Evolutionary conservation across 148 eudicot genomes (phyloP).

Genomic region (Chenopodium formosanum): DNA sequence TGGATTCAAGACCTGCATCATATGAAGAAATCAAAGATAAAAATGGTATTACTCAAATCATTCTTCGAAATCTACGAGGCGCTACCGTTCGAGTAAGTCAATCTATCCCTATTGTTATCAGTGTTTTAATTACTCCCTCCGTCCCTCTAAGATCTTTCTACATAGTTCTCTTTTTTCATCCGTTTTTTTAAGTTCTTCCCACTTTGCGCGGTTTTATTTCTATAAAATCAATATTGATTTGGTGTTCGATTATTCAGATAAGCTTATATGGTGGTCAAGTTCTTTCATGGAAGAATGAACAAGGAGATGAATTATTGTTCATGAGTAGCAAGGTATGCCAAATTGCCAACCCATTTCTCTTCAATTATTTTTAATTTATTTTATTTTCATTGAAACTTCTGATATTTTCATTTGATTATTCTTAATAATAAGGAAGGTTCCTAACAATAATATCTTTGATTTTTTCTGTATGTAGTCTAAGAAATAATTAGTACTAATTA

Average conservation of each 20-base stretch:
- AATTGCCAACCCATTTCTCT: slow-evolving; percentile 7
- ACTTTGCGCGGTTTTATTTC: not conserved
- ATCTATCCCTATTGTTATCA: not conserved
- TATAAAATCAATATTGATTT: not conserved
- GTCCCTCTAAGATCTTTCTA: not conserved
- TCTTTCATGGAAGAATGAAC: slow-evolving; percentile 83
- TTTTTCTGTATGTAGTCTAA: slow-evolving; percentile 1
- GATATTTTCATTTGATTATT: not conserved
- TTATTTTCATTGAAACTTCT: not conserved
- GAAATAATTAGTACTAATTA: not conserved
- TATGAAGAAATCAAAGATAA: slow-evolving; percentile 51
- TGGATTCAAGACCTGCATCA: slow-evolving; percentile 31
- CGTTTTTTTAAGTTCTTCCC: not conserved
- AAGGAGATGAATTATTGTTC: slow-evolving; percentile 83
- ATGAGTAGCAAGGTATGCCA: slow-evolving; percentile 72
- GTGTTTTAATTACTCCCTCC: not conserved
- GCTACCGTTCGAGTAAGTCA: slow-evolving; percentile 56
- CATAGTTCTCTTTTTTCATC: not conserved
- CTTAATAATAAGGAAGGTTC: slow-evolving; percentile 2
- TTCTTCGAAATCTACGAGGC: slow-evolving; percentile 55
- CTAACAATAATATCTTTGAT: slow-evolving; percentile 2
- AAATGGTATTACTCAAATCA: slow-evolving; percentile 47
- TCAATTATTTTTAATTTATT: not conserved
- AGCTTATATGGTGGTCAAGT: slow-evolving; percentile 95
- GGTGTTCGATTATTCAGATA: slow-evolving; percentile 42